Percentiles rank a stretch among this genome's conserved stretches.
These are phyloP conservation scores for Camellia japonica DNA, from an alignment of 148 eudicot species.

Conservation along the genomic window DNA sequence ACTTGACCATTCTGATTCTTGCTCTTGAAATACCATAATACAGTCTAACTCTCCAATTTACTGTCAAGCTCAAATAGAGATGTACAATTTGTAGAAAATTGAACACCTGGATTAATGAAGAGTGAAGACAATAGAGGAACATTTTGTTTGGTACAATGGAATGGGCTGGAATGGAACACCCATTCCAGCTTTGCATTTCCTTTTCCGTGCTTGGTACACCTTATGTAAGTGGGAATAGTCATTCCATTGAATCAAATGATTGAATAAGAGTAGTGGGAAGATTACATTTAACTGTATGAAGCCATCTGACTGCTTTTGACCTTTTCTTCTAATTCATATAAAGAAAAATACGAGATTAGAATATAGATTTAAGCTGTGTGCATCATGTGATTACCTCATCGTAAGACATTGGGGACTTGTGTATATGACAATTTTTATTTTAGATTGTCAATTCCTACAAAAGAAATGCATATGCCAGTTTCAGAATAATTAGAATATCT, in stretches of 20 bases:
- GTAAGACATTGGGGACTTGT: not conserved
- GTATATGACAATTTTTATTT: not conserved
- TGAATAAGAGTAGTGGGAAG: not conserved
- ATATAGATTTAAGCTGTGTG: not conserved
- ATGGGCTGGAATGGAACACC: too few species aligned
- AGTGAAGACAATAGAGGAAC: not conserved
- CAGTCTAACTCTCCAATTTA: not conserved
- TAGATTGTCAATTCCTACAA: not conserved
- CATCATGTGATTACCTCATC: not conserved
- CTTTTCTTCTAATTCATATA: not conserved
- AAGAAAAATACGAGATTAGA: not conserved
- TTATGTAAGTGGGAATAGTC: too few species aligned
- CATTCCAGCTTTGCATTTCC: too few species aligned
- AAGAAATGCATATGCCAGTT: not conserved
- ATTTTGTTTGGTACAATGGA: too few species aligned
- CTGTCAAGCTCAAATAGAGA: not conserved
- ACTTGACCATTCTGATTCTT: not conserved
- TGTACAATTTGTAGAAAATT: not conserved
- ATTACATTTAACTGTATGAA: not conserved
- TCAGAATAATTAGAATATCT: conserved; percentile 4
- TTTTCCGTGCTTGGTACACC: too few species aligned
- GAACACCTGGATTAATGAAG: not conserved
- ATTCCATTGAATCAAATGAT: not conserved
- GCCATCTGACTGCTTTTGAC: not conserved
- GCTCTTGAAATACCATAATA: not conserved